Percentiles rank a stretch among this genome's conserved stretches.
Conservation (phyloP, 2,329 filamentous ascomycete species). For the Chaetomiaceae sp. region DNA sequence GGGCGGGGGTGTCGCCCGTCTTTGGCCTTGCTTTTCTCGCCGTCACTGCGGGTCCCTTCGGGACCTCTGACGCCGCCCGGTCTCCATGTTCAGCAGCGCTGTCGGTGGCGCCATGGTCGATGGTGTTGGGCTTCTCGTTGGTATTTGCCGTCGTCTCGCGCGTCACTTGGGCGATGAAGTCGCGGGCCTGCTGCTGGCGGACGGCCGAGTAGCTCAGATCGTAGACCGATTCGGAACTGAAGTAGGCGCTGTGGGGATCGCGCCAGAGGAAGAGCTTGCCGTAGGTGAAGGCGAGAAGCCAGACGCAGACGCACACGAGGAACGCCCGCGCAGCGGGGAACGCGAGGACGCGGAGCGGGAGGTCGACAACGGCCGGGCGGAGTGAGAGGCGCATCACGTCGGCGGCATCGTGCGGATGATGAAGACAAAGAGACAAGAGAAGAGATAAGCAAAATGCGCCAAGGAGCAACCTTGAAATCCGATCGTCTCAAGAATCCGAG, state of each 20-base stretch:
- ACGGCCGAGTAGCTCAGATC: conserved; percentile 18
- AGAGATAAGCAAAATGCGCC: no score
- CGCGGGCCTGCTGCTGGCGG: conserved; percentile 12
- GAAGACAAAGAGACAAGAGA: no score
- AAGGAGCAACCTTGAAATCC: no score
- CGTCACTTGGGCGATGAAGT: conserved; percentile 8
- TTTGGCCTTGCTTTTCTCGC: neutral
- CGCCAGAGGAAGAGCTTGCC: conserved; percentile 18
- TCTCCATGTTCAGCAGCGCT: no score
- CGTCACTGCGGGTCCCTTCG: no score
- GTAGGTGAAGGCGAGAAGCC: conserved; percentile 18
- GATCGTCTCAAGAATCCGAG: no score
- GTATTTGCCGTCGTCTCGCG: neutral
- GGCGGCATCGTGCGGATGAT: neutral
- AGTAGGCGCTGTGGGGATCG: conserved; percentile 20
- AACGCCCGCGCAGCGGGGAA: conserved; percentile 7
- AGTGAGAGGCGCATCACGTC: neutral
- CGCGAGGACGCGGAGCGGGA: conserved; percentile 1
- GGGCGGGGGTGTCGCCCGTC: conserved; percentile 6
- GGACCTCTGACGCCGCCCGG: no score
- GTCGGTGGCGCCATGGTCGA: neutral
- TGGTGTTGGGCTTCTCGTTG: no score
- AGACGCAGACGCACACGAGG: conserved; percentile 5
- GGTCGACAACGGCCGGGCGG: neutral
- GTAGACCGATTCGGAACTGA: conserved; percentile 16